These are phyloP conservation scores for Xylariaceae sp. DNA, from an alignment of 2,329 filamentous ascomycete genomes.

Conservation along the genomic window DNA sequence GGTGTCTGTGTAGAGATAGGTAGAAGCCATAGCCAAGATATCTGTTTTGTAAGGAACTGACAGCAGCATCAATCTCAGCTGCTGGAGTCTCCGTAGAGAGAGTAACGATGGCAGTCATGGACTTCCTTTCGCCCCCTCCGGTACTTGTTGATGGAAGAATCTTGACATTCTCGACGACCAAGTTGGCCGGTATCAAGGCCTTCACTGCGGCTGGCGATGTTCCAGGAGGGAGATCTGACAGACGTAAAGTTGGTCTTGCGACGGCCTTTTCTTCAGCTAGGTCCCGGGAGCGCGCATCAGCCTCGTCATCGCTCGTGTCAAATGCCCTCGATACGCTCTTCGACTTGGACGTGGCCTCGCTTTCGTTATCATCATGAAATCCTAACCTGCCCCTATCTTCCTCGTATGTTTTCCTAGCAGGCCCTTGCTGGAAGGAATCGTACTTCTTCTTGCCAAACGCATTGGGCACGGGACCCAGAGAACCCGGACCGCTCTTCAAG, in stretches of 20 bases:
- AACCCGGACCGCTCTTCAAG: constrained; percentile 57
- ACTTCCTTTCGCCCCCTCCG: constrained; percentile 59
- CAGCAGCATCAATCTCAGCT: constrained; percentile 74
- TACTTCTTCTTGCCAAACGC: constrained; percentile 49
- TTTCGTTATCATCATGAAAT: constrained; percentile 37
- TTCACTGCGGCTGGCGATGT: constrained; percentile 57
- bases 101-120: constrained; percentile 72
- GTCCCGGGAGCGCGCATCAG: constrained; percentile 40
- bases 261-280: constrained; percentile 54
- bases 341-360: constrained; percentile 34
- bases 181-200: constrained; percentile 50
- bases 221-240: constrained; percentile 56
- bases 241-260: constrained; percentile 57
- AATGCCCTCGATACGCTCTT: constrained; percentile 67
- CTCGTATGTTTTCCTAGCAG: constrained; percentile 31
- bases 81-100: constrained; percentile 74
- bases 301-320: constrained; percentile 59
- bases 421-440: constrained; percentile 40
- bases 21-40: constrained; percentile 84
- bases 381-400: constrained; percentile 34
- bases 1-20: constrained; percentile 71
- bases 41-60: constrained; percentile 72
- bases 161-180: constrained; percentile 68
- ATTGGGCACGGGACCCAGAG: constrained; percentile 49
- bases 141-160: constrained; percentile 55